A percentile compares a stretch with the other conserved stretches of the same genome.
Evolutionary conservation across 441 rosid species (phyloP).

Genomic region (Euphorbia schlechtendalii): DNA sequence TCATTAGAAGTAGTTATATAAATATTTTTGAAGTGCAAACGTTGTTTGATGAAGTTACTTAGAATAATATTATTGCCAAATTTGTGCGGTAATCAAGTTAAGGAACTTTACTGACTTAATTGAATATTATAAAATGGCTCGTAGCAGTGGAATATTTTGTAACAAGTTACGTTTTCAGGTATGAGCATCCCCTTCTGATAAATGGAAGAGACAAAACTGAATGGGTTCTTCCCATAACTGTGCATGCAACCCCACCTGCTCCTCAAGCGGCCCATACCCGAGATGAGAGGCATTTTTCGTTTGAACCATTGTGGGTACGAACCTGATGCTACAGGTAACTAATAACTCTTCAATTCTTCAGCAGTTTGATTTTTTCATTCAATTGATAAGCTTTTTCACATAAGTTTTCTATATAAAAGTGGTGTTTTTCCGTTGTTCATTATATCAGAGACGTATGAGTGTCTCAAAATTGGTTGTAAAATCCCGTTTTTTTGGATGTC

Average conservation of each 20-base stretch:
- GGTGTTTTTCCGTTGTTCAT: not conserved
- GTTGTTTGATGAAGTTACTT: not conserved
- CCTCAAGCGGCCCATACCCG: constrained; percentile 40
- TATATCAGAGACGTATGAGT: not conserved
- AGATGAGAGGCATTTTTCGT: constrained; percentile 50
- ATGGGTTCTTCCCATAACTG: constrained; percentile 91
- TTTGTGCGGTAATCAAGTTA: not conserved
- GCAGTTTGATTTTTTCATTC: not conserved
- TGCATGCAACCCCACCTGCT: constrained; percentile 78
- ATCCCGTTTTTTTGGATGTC: not conserved
- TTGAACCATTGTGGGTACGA: constrained; percentile 75
- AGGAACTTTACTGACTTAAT: too few species aligned
- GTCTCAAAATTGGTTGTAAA: not conserved
- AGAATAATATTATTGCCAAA: too few species aligned
- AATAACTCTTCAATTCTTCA: not conserved
- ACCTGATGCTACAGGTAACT: constrained; percentile 26
- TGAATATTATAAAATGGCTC: not conserved
- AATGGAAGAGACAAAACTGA: constrained; percentile 78
- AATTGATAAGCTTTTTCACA: not conserved
- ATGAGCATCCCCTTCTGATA: constrained; percentile 79
- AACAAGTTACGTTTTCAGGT: constrained; percentile 37
- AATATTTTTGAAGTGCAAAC: too few species aligned
- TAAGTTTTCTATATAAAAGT: not conserved
- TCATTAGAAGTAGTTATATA: too few species aligned
- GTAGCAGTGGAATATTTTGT: not conserved